Percentiles rank a stretch among this genome's conserved stretches.
These are phyloP conservation scores for Globisporangium viniferum DNA, from an alignment of 352 stramenopile genomes.

Conservation along the genomic window DNA sequence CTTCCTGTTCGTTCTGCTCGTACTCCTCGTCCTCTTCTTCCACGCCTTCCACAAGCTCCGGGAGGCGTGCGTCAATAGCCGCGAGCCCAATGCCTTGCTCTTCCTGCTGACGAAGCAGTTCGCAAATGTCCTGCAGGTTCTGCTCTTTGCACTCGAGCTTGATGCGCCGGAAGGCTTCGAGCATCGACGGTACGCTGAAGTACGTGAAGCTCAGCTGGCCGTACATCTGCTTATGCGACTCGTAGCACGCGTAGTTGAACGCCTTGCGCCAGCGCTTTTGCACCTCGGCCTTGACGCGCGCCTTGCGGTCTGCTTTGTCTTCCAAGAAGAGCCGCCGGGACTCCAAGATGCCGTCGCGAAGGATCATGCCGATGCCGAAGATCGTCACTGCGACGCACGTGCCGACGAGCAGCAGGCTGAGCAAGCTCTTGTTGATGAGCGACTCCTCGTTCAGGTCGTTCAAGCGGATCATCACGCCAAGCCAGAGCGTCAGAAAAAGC, in stretches of 20 bases:
- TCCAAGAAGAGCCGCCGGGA: slow-evolving; percentile 39
- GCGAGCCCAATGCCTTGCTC: slow-evolving; percentile 16
- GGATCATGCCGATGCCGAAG: slow-evolving; percentile 60
- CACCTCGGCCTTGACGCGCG: slow-evolving; percentile 34
- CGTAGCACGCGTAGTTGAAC: slow-evolving; percentile 59
- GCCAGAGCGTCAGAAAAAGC: slow-evolving; percentile 80
- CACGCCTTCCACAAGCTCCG: slow-evolving; percentile 26
- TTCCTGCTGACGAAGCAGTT: slow-evolving; percentile 18
- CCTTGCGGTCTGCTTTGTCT: slow-evolving; percentile 38
- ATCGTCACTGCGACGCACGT: slow-evolving; percentile 61
- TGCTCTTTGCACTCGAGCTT: slow-evolving; percentile 21
- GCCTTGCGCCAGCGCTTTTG: slow-evolving; percentile 41
- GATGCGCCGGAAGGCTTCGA: slow-evolving; percentile 44
- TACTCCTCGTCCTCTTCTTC: slow-evolving; percentile 9
- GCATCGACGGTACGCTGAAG: slow-evolving; percentile 49
- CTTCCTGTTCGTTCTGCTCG: neutral
- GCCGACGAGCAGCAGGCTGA: slow-evolving; percentile 61
- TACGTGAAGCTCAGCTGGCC: slow-evolving; percentile 38
- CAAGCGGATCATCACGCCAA: slow-evolving; percentile 71
- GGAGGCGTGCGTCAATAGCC: slow-evolving; percentile 17
- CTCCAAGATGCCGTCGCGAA: slow-evolving; percentile 48
- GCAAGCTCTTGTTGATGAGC: slow-evolving; percentile 56
- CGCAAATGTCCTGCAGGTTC: slow-evolving; percentile 18
- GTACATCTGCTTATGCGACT: slow-evolving; percentile 37
- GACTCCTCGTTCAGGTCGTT: slow-evolving; percentile 60